Percentiles rank a stretch among this genome's conserved stretches.
Conservation (phyloP, 1,139 yeast species). For the Suhomyces atakaporum region DNA sequence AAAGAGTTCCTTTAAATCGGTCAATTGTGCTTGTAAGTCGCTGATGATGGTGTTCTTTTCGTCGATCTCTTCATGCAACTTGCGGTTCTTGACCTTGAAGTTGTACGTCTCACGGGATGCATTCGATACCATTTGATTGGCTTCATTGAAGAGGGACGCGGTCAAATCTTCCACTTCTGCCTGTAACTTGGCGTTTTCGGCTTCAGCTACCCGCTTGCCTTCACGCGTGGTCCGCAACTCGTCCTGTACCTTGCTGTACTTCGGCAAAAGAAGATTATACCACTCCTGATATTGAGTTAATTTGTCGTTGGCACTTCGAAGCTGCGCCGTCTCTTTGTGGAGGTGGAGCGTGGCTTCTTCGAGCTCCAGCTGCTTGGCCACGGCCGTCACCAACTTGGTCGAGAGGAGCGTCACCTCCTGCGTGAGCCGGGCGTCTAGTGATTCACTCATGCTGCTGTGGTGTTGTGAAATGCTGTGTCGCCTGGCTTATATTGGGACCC, state of each 20-base stretch:
- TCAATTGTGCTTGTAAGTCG: slow-evolving; percentile 67
- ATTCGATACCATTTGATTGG: slow-evolving; percentile 74
- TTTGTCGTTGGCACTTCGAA: slow-evolving; percentile 24
- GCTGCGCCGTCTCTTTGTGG: slow-evolving; percentile 33
- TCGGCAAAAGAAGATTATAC: slow-evolving; percentile 32
- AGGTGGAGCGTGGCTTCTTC: slow-evolving; percentile 44
- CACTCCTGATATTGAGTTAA: slow-evolving; percentile 31
- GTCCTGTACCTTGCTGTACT: slow-evolving; percentile 33
- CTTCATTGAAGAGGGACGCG: slow-evolving; percentile 75
- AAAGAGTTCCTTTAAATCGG: slow-evolving; percentile 57
- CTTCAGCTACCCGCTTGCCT: slow-evolving; percentile 50
- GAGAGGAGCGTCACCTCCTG: slow-evolving; percentile 58
- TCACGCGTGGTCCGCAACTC: slow-evolving; percentile 36
- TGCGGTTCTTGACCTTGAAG: slow-evolving; percentile 54
- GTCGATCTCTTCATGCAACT: slow-evolving; percentile 62
- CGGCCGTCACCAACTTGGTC: slow-evolving; percentile 61
- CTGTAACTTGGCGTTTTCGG: slow-evolving; percentile 58
- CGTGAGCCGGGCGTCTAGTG: slow-evolving; percentile 42
- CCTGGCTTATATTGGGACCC: no score
- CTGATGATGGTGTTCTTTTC: slow-evolving; percentile 74
- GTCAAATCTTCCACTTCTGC: slow-evolving; percentile 78
- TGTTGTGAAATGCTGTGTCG: slow-evolving; percentile 5
- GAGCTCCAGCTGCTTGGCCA: slow-evolving; percentile 57
- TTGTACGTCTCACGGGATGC: slow-evolving; percentile 64
- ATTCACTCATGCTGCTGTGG: no score